Conservation (phyloP, 768 basidiomycete species). For the Phaeotremella skinneri region DNA sequence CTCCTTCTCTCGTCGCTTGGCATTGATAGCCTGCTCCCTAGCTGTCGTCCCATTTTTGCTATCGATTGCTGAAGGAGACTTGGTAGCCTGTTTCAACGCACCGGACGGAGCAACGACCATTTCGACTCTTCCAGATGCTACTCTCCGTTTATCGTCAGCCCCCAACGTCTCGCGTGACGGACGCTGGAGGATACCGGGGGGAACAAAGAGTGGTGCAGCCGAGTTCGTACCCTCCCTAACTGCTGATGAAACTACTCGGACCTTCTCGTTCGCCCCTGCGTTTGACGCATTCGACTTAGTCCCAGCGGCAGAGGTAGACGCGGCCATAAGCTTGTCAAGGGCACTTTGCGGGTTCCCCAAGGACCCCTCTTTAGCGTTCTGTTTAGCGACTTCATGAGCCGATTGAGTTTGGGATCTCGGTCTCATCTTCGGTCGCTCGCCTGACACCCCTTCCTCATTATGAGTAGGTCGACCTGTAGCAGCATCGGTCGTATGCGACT, state of each 20-base stretch:
- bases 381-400: slow-evolving; percentile 40
- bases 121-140: slow-evolving; percentile 1
- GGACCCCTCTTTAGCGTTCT: slow-evolving; percentile 29
- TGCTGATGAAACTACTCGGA: neutral
- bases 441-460: neutral
- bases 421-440: slow-evolving; percentile 27
- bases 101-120: too few relatives aligned
- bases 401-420: slow-evolving; percentile 40
- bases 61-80: too few relatives aligned
- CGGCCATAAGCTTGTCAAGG: slow-evolving; percentile 33
- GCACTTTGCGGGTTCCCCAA: slow-evolving; percentile 43
- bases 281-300: neutral
- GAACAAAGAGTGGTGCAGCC: neutral
- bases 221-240: neutral
- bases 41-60: slow-evolving; percentile 33
- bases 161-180: neutral
- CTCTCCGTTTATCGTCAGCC: neutral
- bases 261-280: neutral
- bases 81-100: too few relatives aligned
- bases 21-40: slow-evolving; percentile 32
- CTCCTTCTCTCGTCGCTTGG: slow-evolving; percentile 28
- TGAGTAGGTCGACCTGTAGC: neutral
- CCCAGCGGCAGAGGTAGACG: neutral
- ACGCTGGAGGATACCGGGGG: neutral
- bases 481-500: slow-evolving; percentile 33